Percentiles rank a stretch among this genome's conserved stretches.
Evolutionary conservation across 2,329 filamentous ascomycete species (phyloP).

Genomic region (Sarocladium oryzae): DNA sequence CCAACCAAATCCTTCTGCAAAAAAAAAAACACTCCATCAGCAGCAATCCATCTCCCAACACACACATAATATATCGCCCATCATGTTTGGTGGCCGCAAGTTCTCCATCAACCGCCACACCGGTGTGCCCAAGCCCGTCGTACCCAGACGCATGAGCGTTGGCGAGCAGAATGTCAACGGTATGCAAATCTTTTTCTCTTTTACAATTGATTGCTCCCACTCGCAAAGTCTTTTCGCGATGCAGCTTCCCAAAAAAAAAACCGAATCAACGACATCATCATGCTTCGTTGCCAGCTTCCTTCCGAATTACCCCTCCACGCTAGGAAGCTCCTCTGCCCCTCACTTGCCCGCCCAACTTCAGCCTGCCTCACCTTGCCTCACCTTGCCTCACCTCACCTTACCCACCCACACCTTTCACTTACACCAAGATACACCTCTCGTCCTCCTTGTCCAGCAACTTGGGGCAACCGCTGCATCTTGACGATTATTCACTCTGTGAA

Average conservation of each 20-base stretch:
- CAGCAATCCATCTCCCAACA: no score
- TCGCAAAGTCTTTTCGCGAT: no score
- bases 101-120: conserved; percentile 63
- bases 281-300: background rate
- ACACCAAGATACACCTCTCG: background rate
- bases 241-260: no score
- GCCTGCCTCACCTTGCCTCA: background rate
- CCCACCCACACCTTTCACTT: no score
- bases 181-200: conserved; percentile 21
- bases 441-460: background rate
- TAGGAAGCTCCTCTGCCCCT: background rate
- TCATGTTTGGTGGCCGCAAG: conserved; percentile 47
- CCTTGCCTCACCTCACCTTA: no score
- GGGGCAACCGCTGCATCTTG: background rate
- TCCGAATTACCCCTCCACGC: conserved; percentile 1
- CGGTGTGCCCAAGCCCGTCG: conserved; percentile 47
- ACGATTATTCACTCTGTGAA: no score
- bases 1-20: no score
- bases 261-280: background rate
- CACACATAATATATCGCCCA: no score
- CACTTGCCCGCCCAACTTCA: background rate
- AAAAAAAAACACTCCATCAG: no score
- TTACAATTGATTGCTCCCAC: conserved; percentile 4
- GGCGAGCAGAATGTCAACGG: conserved; percentile 51
- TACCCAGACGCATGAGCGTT: conserved; percentile 46